Evolutionary conservation across 1,139 yeast species (phyloP).

Genomic region (Saccharomycopsis phalli): DNA sequence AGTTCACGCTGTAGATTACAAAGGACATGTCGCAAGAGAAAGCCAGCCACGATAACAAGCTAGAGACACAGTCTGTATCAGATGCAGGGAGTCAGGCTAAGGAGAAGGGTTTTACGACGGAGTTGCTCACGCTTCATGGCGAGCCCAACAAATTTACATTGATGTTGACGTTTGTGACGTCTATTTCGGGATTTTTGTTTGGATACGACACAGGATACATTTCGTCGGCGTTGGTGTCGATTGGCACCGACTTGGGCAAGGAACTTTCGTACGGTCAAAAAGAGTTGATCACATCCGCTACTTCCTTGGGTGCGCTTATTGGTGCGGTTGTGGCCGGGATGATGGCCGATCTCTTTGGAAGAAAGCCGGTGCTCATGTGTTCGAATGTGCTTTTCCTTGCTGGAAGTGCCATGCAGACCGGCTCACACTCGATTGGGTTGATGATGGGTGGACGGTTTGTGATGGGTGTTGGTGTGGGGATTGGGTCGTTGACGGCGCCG

Average conservation of each 20-base stretch:
- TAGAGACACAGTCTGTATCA: no score
- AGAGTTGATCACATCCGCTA: conserved; percentile 89
- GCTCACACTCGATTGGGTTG: conserved; percentile 73
- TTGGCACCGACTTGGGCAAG: conserved; percentile 61
- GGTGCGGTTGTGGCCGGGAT: conserved; percentile 74
- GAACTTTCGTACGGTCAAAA: conserved; percentile 63
- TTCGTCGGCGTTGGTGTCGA: conserved; percentile 80
- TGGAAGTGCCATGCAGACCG: conserved; percentile 80
- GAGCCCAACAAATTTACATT: conserved; percentile 56
- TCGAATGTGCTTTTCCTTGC: conserved; percentile 72
- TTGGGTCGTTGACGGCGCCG: conserved; percentile 87
- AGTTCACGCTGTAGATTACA: no score
- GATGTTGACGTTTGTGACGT: conserved; percentile 65
- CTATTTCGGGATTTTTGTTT: conserved; percentile 91
- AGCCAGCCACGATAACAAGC: no score
- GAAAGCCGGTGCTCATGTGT: conserved; percentile 70
- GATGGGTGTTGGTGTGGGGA: conserved; percentile 95
- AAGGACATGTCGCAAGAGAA: no score
- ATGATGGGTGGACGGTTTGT: conserved; percentile 87
- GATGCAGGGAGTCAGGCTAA: no score
- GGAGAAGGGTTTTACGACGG: conserved; percentile 21
- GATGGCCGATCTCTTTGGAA: conserved; percentile 71
- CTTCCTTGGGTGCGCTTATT: conserved; percentile 83
- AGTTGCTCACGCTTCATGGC: conserved; percentile 14
- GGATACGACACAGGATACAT: conserved; percentile 97